These are phyloP conservation scores for Capsella bursapastoris DNA, from an alignment of 345 rosid species.

Conservation along the genomic window DNA sequence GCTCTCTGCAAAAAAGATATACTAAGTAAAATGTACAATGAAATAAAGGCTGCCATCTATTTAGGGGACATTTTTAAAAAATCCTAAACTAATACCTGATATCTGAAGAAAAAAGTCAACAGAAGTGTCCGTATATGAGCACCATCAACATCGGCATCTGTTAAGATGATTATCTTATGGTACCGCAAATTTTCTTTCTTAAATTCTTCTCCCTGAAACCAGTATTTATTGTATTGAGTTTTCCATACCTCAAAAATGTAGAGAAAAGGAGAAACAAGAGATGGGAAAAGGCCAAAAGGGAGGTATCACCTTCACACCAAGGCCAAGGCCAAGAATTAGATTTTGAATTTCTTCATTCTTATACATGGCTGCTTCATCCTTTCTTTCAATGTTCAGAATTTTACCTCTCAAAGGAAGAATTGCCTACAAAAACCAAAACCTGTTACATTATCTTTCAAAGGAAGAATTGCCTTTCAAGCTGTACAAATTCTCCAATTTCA, in stretches of 20 bases:
- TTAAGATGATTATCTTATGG: constrained; percentile 93
- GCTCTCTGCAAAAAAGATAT: constrained; percentile 64
- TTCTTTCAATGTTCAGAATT: constrained; percentile 91
- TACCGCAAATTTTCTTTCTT: constrained; percentile 83
- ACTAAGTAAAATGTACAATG: constrained; percentile 30
- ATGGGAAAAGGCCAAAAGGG: constrained; percentile 5
- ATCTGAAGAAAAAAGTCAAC: constrained; percentile 94
- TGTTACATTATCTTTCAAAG: constrained; percentile 72
- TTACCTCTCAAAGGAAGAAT: constrained; percentile 98
- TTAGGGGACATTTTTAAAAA: neutral
- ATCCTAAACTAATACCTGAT: constrained; percentile 64
- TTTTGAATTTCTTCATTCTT: constrained; percentile 97
- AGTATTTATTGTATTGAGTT: constrained; percentile 25
- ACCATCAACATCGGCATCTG: constrained; percentile 99
- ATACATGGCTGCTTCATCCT: constrained; percentile 98
- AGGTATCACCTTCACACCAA: constrained; percentile 83
- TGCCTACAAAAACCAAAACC: constrained; percentile 60
- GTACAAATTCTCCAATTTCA: constrained; percentile 8
- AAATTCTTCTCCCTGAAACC: constrained; percentile 88
- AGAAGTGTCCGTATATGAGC: constrained; percentile 96
- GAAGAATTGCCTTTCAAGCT: constrained; percentile 77
- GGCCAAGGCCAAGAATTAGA: constrained; percentile 93
- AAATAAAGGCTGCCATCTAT: neutral
- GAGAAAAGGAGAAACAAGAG: constrained; percentile 6
- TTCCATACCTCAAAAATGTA: neutral